These are phyloP conservation scores for Bocquillonia castaneifolia DNA, from an alignment of 441 rosid species.

Conservation along the genomic window DNA sequence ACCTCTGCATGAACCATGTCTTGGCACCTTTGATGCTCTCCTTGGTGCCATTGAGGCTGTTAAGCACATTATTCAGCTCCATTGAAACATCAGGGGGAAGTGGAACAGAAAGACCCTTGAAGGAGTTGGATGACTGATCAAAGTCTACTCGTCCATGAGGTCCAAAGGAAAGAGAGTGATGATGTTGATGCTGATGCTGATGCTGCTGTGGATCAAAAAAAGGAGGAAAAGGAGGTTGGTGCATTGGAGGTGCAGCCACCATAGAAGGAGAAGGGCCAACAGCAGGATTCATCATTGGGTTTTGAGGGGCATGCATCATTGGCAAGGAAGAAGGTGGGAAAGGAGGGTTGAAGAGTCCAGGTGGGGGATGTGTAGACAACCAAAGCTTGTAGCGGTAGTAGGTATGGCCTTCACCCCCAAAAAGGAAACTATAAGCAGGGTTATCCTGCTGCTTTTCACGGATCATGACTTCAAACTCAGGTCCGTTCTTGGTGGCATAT, in stretches of 20 bases:
- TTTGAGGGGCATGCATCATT: constrained; percentile 64
- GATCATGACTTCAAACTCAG: constrained; percentile 94
- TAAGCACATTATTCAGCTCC: constrained; percentile 67
- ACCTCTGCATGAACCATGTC: constrained; percentile 97
- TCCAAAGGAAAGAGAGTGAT: constrained; percentile 53
- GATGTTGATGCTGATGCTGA: constrained; percentile 62
- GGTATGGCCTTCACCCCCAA: constrained; percentile 90
- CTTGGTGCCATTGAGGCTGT: constrained; percentile 85
- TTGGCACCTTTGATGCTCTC: constrained; percentile 97
- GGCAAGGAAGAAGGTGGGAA: constrained; percentile 54
- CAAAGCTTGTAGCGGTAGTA: constrained; percentile 86
- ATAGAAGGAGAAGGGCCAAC: constrained; percentile 39
- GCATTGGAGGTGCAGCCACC: constrained; percentile 57
- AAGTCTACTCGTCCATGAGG: constrained; percentile 62
- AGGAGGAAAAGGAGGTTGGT: constrained; percentile 68
- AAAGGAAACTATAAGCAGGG: constrained; percentile 79
- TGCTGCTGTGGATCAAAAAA: constrained; percentile 59
- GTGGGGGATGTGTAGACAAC: constrained; percentile 58
- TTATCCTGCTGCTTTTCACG: constrained; percentile 93
- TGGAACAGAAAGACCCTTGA: constrained; percentile 72
- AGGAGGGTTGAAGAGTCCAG: constrained; percentile 55
- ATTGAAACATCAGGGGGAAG: constrained; percentile 82
- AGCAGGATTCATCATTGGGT: constrained; percentile 58
- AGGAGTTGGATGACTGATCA: constrained; percentile 59
- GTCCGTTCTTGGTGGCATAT: constrained; percentile 87